Evolutionary conservation across 2,329 filamentous ascomycete species (phyloP), one percentile per base, ranked within the genome.

Genomic region (Aspergillus neotritici): DNA sequence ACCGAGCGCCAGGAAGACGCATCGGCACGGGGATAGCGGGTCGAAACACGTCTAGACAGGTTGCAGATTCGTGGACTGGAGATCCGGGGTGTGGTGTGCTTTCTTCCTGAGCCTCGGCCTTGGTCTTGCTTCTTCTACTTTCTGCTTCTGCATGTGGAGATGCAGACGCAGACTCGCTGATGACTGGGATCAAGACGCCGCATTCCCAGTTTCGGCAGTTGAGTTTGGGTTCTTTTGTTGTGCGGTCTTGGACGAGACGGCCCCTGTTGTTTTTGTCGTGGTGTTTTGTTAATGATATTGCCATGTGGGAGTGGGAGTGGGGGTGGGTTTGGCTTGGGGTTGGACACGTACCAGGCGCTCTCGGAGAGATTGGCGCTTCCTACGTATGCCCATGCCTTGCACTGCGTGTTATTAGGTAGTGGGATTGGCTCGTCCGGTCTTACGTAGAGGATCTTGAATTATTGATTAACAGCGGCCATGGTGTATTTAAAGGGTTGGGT

Each of bases 131-230:
- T n/a, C n/a, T 68, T 5, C 61, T 57, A 34, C 56, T 50, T 44
- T 45, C 40, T 34, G 31, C 31, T n/a, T n/a, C n/a, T n/a, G n/a
- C n/a, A n/a, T n/a, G n/a, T n/a, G n/a, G n/a, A 5, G 21, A 10
- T 4, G 28, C 28, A 10, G 41, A 5, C 8, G 4, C 14, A 4
- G 8, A 21, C 3, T 53, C 44, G n/a, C 36, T 43, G 21, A 53
- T 55, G 16, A 86, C 71, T 8, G 83, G 81, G 32, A 96, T 63
- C 16, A 97, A 56, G 1, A 98, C 86, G 30, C 93, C 93, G 60
- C 89, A 95, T 68, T 97, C 93, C 90, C 91, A 97, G 64, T 97
- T 98, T 42, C 86, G 82, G 64, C 86, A 89, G 49, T 78, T 89
- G 50, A 97, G 74, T 64, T 88, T 94, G 10, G 81, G 78, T 48